Evolutionary conservation across 192 early-diverging fungal species (phyloP).

Genomic region (Chytriomyces sp.): DNA sequence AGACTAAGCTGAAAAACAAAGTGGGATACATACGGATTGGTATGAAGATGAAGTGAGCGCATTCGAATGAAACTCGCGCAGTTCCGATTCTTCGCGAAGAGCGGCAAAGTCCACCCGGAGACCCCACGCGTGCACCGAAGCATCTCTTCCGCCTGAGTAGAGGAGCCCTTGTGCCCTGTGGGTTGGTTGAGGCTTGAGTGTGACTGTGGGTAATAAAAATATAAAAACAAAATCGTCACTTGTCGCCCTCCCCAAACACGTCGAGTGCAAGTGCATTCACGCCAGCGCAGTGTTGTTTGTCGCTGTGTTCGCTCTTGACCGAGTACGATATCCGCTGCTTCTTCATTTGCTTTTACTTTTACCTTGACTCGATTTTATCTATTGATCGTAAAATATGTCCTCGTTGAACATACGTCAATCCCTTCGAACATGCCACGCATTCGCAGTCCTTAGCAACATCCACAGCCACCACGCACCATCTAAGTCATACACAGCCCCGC

Average conservation of each 20-base stretch:
- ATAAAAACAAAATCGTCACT: too few species aligned
- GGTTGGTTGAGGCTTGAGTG: too few species aligned
- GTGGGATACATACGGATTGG: too few species aligned
- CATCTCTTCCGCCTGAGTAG: slow-evolving; percentile 89
- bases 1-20: neutral
- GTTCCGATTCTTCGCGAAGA: slow-evolving; percentile 16
- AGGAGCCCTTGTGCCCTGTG: slow-evolving; percentile 41
- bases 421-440: too few species aligned
- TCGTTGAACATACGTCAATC: neutral
- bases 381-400: neutral
- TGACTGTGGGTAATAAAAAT: too few species aligned
- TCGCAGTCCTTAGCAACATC: neutral
- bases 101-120: slow-evolving; percentile 59
- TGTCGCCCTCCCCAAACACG: slow-evolving; percentile 5
- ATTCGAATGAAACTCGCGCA: slow-evolving; percentile 37
- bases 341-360: neutral
- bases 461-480: neutral
- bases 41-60: neutral
- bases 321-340: slow-evolving; percentile 45
- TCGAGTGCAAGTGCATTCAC: slow-evolving; percentile 86
- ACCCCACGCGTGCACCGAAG: slow-evolving; percentile 86
- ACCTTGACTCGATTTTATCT: neutral
- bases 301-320: slow-evolving; percentile 32
- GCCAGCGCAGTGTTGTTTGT: slow-evolving; percentile 52
- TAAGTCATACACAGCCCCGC: neutral